These are phyloP conservation scores for Pezicula carpinea DNA, from an alignment of 2,329 filamentous ascomycete genomes.

Conservation along the genomic window DNA sequence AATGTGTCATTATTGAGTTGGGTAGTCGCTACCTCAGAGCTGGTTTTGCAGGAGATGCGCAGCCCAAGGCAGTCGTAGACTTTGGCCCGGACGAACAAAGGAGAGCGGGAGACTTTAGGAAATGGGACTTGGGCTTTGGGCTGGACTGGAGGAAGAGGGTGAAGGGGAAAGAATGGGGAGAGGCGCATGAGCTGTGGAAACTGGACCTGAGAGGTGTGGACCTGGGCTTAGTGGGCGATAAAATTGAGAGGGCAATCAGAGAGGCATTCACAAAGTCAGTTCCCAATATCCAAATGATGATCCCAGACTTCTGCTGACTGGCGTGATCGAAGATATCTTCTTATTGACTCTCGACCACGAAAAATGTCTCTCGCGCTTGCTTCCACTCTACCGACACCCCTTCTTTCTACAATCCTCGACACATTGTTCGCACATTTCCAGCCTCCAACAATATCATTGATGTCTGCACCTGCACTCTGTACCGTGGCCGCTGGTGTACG, in stretches of 20 bases:
- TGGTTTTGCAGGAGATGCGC: conserved; percentile 81
- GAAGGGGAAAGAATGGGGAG: conserved; percentile 52
- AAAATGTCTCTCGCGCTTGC: conserved; percentile 73
- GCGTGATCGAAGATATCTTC: conserved; percentile 44
- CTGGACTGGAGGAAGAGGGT: conserved; percentile 43
- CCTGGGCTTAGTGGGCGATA: conserved; percentile 77
- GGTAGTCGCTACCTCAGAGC: conserved; percentile 74
- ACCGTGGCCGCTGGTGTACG: conserved; percentile 77
- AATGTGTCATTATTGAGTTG: conserved; percentile 76
- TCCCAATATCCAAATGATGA: conserved; percentile 31
- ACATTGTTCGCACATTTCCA: conserved; percentile 79
- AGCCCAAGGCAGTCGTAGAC: conserved; percentile 64
- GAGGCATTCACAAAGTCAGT: conserved; percentile 78
- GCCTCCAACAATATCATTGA: conserved; percentile 72
- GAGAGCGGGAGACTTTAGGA: conserved; percentile 75
- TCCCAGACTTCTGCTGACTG: conserved; percentile 7
- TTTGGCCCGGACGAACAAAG: conserved; percentile 74
- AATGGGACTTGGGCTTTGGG: conserved; percentile 55
- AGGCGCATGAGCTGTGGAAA: conserved; percentile 71
- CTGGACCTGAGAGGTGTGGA: conserved; percentile 70
- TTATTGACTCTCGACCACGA: conserved; percentile 72
- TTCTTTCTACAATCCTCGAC: conserved; percentile 71
- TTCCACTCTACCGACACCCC: conserved; percentile 68
- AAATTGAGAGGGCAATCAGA: conserved; percentile 75
- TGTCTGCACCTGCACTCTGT: conserved; percentile 71